Evolutionary conservation across 2,329 filamentous ascomycete species (phyloP).

Genomic region (Nemania serpens): DNA sequence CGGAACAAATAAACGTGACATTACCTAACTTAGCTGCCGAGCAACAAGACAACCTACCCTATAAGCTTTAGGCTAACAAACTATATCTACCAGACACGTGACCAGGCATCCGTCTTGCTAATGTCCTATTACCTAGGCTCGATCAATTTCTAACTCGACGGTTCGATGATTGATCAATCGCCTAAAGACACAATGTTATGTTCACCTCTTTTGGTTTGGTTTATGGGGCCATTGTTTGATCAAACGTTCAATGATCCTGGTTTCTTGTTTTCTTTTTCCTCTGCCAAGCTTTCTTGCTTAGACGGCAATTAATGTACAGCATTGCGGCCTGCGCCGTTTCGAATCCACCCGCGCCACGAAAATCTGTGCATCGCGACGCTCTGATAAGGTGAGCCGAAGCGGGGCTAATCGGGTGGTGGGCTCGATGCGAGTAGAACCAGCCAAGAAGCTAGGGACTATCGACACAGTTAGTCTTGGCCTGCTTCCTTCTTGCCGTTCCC

Average conservation of each 20-base stretch:
- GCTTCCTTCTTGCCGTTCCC: slow-evolving; percentile 6
- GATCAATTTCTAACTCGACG: too few relatives aligned
- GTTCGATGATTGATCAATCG: neutral
- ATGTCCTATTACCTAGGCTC: too few relatives aligned
- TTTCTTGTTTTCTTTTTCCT: slow-evolving; percentile 14
- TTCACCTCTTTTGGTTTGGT: neutral
- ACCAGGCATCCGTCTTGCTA: too few relatives aligned
- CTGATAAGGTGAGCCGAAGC: slow-evolving; percentile 30
- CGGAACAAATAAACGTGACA: neutral
- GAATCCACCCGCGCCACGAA: slow-evolving; percentile 25
- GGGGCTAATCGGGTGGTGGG: slow-evolving; percentile 37
- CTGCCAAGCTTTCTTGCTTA: slow-evolving; percentile 27
- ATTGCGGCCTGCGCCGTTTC: slow-evolving; percentile 22
- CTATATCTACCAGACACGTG: slow-evolving; percentile 1
- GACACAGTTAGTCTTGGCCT: slow-evolving; percentile 23
- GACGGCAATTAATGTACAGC: slow-evolving; percentile 31
- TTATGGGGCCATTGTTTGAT: neutral
- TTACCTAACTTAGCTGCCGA: neutral
- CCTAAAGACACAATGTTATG: neutral
- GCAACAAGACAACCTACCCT: slow-evolving; percentile 1
- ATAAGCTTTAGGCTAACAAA: slow-evolving; percentile 15
- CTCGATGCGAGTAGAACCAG: slow-evolving; percentile 9
- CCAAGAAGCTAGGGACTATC: slow-evolving; percentile 21
- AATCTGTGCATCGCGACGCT: slow-evolving; percentile 33
- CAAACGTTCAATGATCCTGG: too few relatives aligned